Evolutionary conservation across 345 rosid species (phyloP).

Genomic region (Eucalyptus decipiens): DNA sequence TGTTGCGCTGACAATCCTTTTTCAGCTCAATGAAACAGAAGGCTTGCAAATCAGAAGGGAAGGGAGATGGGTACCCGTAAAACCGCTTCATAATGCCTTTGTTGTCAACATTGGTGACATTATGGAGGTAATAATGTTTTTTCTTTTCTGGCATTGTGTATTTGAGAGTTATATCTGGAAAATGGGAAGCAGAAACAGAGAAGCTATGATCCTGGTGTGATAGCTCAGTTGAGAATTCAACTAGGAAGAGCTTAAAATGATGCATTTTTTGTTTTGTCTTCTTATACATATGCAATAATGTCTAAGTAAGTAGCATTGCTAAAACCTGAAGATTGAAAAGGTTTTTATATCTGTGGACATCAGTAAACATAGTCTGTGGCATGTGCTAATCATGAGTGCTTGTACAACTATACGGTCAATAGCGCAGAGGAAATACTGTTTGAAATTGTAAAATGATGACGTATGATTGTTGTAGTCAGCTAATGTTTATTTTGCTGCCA

Average conservation of each 20-base stretch:
- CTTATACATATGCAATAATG: neutral
- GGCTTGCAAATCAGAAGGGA: slow-evolving; percentile 16
- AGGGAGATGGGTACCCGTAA: slow-evolving; percentile 12
- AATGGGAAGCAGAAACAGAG: neutral
- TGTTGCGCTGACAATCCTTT: slow-evolving; percentile 5
- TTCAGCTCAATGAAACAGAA: slow-evolving; percentile 3
- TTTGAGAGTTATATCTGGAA: neutral
- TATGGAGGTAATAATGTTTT: neutral
- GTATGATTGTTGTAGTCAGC: neutral
- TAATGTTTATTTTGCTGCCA: neutral
- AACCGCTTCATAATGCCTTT: slow-evolving; percentile 10
- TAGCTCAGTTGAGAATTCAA: neutral
- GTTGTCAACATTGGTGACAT: slow-evolving; percentile 6
- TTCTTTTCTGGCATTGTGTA: neutral
- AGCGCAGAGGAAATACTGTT: neutral
- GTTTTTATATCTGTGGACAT: neutral
- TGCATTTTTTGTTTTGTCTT: neutral
- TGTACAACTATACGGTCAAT: neutral
- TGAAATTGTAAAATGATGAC: neutral
- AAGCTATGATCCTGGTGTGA: neutral
- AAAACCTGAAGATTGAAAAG: neutral
- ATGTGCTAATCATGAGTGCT: neutral
- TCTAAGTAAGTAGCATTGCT: neutral
- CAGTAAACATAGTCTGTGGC: neutral
- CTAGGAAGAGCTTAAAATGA: neutral